Evolutionary conservation across 176 grass and related monocot genomes (phyloP).

Genomic region (Cocos nucifera): DNA sequence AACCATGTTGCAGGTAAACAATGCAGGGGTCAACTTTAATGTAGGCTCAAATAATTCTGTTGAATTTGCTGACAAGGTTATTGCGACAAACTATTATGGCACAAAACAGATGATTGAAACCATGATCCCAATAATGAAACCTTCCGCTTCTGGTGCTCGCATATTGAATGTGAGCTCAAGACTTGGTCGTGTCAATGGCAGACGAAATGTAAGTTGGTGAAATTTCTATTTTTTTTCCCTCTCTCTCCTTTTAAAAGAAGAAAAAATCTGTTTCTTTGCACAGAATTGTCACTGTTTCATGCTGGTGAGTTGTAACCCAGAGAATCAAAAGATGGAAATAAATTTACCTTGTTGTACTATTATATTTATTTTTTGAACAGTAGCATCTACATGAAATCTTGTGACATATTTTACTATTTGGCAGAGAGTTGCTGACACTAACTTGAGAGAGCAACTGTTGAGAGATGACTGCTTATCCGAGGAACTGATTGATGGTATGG

Average conservation of each 20-base stretch:
- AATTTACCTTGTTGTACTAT: too few species aligned
- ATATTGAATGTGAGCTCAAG: constrained; percentile 89
- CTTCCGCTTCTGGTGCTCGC: constrained; percentile 47
- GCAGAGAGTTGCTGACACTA: constrained; percentile 53
- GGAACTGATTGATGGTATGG: constrained; percentile 62
- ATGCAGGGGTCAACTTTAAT: constrained; percentile 96
- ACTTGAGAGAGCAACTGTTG: constrained; percentile 49
- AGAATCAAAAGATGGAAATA: too few species aligned
- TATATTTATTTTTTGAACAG: too few species aligned
- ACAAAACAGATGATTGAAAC: constrained; percentile 58
- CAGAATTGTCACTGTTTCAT: too few species aligned
- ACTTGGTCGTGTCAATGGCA: constrained; percentile 68
- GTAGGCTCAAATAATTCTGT: constrained; percentile 71
- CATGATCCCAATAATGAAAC: constrained; percentile 55
- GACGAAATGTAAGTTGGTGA: constrained; percentile 49
- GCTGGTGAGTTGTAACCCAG: too few species aligned
- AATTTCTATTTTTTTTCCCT: neutral
- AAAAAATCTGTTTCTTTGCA: too few species aligned
- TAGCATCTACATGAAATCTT: too few species aligned
- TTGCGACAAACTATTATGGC: constrained; percentile 75
- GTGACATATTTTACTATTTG: neutral
- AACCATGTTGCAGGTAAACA: constrained; percentile 57
- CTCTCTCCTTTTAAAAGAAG: neutral
- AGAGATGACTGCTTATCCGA: constrained; percentile 55
- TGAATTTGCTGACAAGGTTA: constrained; percentile 64